Evolutionary conservation across 129 eudicot genomes (phyloP), one percentile per base, ranked within the genome.

Genomic region (Tagetes patula): DNA sequence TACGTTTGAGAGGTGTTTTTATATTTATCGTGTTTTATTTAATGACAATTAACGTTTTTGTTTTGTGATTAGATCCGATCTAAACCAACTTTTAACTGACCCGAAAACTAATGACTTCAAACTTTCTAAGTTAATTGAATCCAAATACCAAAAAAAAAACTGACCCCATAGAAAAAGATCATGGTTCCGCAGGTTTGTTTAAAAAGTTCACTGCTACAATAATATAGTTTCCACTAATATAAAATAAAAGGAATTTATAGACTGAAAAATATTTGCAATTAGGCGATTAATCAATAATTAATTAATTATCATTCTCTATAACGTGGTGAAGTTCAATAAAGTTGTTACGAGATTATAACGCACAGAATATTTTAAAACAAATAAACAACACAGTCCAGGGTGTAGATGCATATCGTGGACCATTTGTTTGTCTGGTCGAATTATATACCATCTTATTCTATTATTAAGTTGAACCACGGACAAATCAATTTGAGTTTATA

Each of bases 301-400:
- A 46, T 73, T 73, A 60, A 59, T 59, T 58, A 2, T 32, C 65
- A n/a, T 36, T 53, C 4, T 70, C 14, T 52, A 70, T 53, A 56
- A 12, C n/a, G 31, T 69, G n/a, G 3, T 49, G 41, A 46, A 38
- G 36, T 38, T 8, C 12, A 14, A 36, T 39, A 52, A 38, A 52
- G 38, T 38, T 70, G 64, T 70, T 30, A 53, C 73, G 10, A 37
- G 27, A 8, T 2, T 7, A 7, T 50, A 3, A 12, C 34, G 7
- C 31, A 7, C 4, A 34, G n/a, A 67, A 1, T 33, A 32, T 34
- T 1, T 30, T 34, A 47, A n/a, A 20, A 13, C 4, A 32, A 53
- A 38, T 8, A 50, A 9, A n/a, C 58, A 52, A 38, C 41, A 37
- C 13, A 52, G 8, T 52, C 47, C 50, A 52, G 75, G 75, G 75